Base-by-base conservation (phyloP, 148 eudicot species). In the Hydrangea macrophylla region DNA sequence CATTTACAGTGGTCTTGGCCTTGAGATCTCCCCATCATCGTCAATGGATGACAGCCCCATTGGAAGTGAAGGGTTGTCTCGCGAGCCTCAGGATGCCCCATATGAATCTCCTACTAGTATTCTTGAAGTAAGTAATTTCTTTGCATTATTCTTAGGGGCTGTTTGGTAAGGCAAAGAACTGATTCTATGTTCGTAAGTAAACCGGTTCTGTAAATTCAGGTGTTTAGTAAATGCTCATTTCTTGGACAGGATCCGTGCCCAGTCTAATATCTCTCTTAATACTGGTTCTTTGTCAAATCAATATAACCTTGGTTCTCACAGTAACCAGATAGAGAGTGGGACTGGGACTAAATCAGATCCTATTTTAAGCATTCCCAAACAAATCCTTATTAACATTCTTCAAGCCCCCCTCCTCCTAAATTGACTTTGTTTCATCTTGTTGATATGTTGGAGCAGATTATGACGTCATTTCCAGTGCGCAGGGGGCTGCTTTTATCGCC, bases 1-100 rank as follows among this genome's bases (percentile, higher is more conserved):
- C 70, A 88, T 94, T 59, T 94, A 88, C 75, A 83, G 75, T 78
- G 98, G 97, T 65, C 98, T 90, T 67, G 98, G 97, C 53, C 98
- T 94, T 31, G 96, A 79, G 78, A 83, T 76, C 20, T 93, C 98
- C 58, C 97, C 98, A 13, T 76, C 98, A 30, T 79, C 92, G 48
- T 90, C 98, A 51, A 62, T 73, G 69, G 92, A 88, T 37, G 89
- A 71, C 45, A 83, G 92, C 68, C 95, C 84, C 18, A 56, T 73
- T 62, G 74, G 74, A 72, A 80, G 89, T 80, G 85, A 80, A 73
- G 88, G 86, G 63, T 62, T 82, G 32, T 80, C 79, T 68, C 77
- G 57, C 48, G 80, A 74, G 59, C 71, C 70, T 66, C 61, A 60
- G 55, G 64, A 65, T 65, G 76, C 67, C n/a, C 78, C 79, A 33